Evolutionary conservation across 352 stramenopile species (phyloP).

Genomic region (Chrysophaeum taylorii): DNA sequence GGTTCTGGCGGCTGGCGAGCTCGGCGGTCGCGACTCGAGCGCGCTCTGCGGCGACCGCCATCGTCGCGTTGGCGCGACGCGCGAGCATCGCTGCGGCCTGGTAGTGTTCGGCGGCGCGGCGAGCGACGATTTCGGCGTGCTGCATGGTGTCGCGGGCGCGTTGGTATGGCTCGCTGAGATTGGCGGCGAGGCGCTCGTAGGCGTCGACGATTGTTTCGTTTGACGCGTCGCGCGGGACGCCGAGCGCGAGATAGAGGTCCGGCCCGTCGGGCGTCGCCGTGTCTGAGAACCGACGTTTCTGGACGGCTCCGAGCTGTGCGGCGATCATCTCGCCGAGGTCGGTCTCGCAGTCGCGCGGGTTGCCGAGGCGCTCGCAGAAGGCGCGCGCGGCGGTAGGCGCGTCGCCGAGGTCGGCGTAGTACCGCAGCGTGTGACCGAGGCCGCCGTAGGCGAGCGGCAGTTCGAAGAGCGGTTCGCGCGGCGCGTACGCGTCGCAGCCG

Average conservation of each 20-base stretch:
- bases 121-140: no score
- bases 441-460: not conserved
- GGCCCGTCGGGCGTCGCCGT: constrained; percentile 1
- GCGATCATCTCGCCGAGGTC: not conserved
- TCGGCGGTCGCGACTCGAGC: no score
- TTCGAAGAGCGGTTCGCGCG: not conserved
- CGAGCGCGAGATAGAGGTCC: not conserved
- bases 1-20: no score
- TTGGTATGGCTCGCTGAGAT: not conserved
- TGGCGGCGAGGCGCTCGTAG: not conserved
- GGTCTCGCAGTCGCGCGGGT: not conserved
- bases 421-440: not conserved
- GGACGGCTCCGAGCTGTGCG: not conserved
- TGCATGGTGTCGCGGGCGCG: no score
- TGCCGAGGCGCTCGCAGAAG: not conserved
- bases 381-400: not conserved
- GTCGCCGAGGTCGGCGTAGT: not conserved
- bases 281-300: constrained; percentile 1
- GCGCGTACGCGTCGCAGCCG: not conserved
- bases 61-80: no score
- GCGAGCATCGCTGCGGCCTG: not conserved
- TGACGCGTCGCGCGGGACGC: not conserved
- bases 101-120: not conserved
- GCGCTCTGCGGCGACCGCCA: no score
- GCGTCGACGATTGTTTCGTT: not conserved